These are phyloP conservation scores for Penicillium flavigenum DNA, from an alignment of 495 filamentous ascomycete genomes.

Conservation along the genomic window DNA sequence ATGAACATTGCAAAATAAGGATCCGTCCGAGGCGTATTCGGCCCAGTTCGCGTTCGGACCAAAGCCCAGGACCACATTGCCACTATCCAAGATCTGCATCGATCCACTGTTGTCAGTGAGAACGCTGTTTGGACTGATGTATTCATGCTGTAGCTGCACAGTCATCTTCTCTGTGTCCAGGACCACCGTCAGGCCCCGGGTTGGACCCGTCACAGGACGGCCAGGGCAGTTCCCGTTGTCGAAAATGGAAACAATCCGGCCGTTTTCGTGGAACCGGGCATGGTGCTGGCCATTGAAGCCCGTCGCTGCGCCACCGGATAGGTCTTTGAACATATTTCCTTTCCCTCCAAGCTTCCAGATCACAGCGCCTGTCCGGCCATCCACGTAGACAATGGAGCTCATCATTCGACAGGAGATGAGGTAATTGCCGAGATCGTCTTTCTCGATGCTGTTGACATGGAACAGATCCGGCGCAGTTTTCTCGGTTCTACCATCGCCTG, in stretches of 20 bases:
- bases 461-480: constrained; percentile 27
- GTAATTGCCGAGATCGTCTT: constrained; percentile 45
- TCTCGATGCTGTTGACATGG: constrained; percentile 29
- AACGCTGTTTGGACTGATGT: constrained; percentile 5
- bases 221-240: constrained; percentile 17
- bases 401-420: constrained; percentile 53
- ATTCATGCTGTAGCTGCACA: background rate
- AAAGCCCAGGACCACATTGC: constrained; percentile 1
- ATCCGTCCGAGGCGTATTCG: constrained; percentile 1
- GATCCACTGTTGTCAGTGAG: constrained; percentile 1
- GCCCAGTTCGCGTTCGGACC: constrained; percentile 4
- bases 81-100: constrained; percentile 4
- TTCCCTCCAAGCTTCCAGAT: constrained; percentile 51
- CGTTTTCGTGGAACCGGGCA: constrained; percentile 22
- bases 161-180: constrained; percentile 3
- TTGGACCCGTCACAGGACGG: background rate
- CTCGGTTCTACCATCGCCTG: background rate
- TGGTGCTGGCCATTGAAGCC: constrained; percentile 24
- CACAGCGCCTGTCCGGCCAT: constrained; percentile 48
- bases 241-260: constrained; percentile 21
- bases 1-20: background rate
- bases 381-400: constrained; percentile 48
- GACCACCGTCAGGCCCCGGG: background rate
- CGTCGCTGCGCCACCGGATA: background rate
- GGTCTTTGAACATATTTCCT: constrained; percentile 20